Base-by-base conservation (phyloP, 306 rosid species). In the Oxytropis ochrocephala region DNA sequence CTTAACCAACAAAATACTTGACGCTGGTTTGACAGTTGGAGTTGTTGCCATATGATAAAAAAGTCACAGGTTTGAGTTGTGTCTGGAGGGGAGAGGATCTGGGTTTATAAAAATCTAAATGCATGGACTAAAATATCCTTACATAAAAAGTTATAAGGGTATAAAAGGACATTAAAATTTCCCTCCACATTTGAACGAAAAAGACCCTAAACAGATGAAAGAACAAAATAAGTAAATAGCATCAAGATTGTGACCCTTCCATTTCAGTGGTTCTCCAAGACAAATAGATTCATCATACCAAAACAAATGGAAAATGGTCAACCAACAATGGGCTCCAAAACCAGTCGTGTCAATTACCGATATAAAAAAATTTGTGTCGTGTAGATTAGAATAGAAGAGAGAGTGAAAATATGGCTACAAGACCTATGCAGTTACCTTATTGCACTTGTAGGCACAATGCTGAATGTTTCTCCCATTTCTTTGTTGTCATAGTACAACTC, bases 291-390 rank as follows among this genome's bases (percentile, higher is more conserved):
- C 66, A 78, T 19, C 39, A 49, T 16, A 66, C 24, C 47, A 13
- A 19, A 52, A 42, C 9, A 79, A 70, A 64, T 18, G 69, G 65
- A 35, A 16, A 12, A 58, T 41, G 55, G 27, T 44, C 75, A 66
- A 60, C 9, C 6, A 61, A 12, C 61, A 59, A 16, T 74, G 71
- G 68, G 10, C 36, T 72, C 49, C 57, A 67, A 48, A 64, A 16
- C 49, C 19, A 65, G 29, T 17, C 43, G 12, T 30, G 10, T 49
- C 42, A 41, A 10, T 19, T 69, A 66, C 32, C 35, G 72, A 11
- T 7, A 3, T n/a, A 18, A 67, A 36, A 30, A 17, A 6, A 36
- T 24, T 24, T 2, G 29, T 24, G 29, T 24, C 29, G 29, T 24
- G 29, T 24, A 2, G 29, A 24, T 24, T 24, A 24, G 29, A 24